Conservation (phyloP, 345 rosid species). For the Eucalyptus pauciflora region DNA sequence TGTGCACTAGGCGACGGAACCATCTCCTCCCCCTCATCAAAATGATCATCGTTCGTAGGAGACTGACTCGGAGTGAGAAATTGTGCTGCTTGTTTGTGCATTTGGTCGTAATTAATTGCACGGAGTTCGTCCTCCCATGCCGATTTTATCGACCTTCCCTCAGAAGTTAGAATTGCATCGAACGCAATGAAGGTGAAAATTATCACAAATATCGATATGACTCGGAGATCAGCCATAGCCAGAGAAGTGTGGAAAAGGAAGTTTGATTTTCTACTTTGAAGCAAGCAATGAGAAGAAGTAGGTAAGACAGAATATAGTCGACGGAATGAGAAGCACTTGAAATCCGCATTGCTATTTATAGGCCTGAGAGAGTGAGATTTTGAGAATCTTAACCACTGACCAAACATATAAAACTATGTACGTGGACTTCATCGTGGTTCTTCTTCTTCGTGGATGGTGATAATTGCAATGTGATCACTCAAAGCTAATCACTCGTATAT, state of each 20-base stretch:
- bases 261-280: neutral
- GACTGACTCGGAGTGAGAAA: neutral
- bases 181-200: conserved; percentile 5
- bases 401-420: neutral
- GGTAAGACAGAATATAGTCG: neutral
- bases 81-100: neutral
- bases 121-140: neutral
- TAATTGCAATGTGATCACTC: neutral
- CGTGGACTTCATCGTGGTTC: neutral
- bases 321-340: neutral
- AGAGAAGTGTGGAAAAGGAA: neutral
- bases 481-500: neutral
- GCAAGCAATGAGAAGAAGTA: neutral
- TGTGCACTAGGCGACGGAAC: neutral
- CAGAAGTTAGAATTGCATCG: conserved; percentile 3
- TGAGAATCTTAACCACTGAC: neutral
- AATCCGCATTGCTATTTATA: neutral
- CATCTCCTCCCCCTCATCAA: neutral
- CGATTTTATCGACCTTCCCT: neutral
- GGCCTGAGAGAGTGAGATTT: neutral
- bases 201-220: neutral
- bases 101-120: neutral
- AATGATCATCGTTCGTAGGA: neutral
- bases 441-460: neutral
- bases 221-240: conserved; percentile 5